These are phyloP conservation scores for Barnettozyma pratensis DNA, from an alignment of 805 yeast species.

Conservation along the genomic window DNA sequence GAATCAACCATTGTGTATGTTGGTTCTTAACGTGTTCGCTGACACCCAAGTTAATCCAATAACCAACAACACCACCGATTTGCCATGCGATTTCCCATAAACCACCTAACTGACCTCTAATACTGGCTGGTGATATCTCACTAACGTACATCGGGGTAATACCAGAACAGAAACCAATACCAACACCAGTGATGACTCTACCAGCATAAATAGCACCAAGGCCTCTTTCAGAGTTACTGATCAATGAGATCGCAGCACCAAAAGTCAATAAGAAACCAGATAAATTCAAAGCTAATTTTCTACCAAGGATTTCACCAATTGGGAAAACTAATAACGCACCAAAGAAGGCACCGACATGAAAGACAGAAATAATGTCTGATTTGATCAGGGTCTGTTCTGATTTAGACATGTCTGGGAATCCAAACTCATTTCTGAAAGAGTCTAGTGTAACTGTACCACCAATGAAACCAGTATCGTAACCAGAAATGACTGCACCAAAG, in stretches of 20 bases:
- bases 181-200: slow-evolving; percentile 41
- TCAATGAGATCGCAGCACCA: slow-evolving; percentile 39
- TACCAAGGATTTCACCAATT: slow-evolving; percentile 16
- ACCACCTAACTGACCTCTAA: slow-evolving; percentile 41
- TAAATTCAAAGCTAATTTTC: slow-evolving; percentile 12
- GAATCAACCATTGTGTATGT: slow-evolving; percentile 40
- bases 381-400: slow-evolving; percentile 1
- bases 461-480: slow-evolving; percentile 22
- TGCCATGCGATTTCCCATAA: slow-evolving; percentile 45
- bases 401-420: slow-evolving; percentile 7
- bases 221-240: slow-evolving; percentile 28
- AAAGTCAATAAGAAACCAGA: slow-evolving; percentile 21
- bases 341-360: slow-evolving; percentile 22
- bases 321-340: slow-evolving; percentile 19
- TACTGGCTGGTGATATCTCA: slow-evolving; percentile 39
- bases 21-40: slow-evolving; percentile 27
- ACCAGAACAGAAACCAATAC: slow-evolving; percentile 47
- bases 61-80: slow-evolving; percentile 42
- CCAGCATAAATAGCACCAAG: slow-evolving; percentile 48
- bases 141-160: slow-evolving; percentile 44
- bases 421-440: slow-evolving; percentile 12
- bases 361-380: slow-evolving; percentile 18
- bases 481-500: slow-evolving; percentile 27
- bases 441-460: slow-evolving; percentile 13
- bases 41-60: slow-evolving; percentile 47